Conservation (phyloP, 2,329 filamentous ascomycete genomes). For the Pestalotiopsis sp. region DNA sequence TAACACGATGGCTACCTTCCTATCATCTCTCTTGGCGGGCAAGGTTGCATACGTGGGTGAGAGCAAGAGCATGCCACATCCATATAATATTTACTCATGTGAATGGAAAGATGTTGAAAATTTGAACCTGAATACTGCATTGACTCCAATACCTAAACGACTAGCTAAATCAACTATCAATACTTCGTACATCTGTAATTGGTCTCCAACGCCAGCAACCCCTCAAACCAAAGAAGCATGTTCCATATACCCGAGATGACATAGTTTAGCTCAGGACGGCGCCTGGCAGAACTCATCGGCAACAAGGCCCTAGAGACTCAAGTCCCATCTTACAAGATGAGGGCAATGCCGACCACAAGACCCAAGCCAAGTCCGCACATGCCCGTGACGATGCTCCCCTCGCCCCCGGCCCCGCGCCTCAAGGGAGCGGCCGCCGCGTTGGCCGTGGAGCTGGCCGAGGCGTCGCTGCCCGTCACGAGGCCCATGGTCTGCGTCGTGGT, state of each 20-base stretch:
- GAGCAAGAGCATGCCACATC: not conserved
- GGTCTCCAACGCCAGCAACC: not conserved
- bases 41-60: not conserved
- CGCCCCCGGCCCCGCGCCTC: slow-evolving; percentile 11
- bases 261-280: not conserved
- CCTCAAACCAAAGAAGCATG: not conserved
- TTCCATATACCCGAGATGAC: not conserved
- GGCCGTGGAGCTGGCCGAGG: slow-evolving; percentile 13
- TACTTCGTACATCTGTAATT: too few relatives aligned
- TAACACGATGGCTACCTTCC: not conserved
- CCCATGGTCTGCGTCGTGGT: slow-evolving; percentile 31
- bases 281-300: not conserved
- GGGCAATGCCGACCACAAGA: slow-evolving; percentile 28
- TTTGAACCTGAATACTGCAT: too few relatives aligned
- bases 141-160: too few relatives aligned
- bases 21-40: too few relatives aligned
- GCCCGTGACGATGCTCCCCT: slow-evolving; percentile 30
- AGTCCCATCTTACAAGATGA: slow-evolving; percentile 25
- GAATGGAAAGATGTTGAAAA: too few relatives aligned
- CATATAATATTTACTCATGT: not conserved
- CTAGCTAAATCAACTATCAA: too few relatives aligned
- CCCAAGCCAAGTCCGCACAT: slow-evolving; percentile 31
- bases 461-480: slow-evolving; percentile 11
- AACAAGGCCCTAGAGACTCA: not conserved
- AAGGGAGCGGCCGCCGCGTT: slow-evolving; percentile 1